Base-by-base conservation (phyloP, 495 filamentous ascomycete genomes). In the Talaromyces nanjingensis region DNA sequence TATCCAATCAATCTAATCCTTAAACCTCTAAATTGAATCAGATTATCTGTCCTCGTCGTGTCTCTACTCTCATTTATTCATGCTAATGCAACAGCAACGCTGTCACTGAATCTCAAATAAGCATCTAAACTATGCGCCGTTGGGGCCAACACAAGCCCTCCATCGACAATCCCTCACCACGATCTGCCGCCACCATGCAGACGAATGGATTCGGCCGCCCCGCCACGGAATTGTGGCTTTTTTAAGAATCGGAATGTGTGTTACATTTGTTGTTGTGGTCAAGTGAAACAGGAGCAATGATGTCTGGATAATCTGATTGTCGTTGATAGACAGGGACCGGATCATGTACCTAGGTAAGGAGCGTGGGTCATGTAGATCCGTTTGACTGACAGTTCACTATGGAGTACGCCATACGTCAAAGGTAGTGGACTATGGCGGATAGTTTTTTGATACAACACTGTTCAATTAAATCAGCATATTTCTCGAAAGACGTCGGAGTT, bases 101-200 rank as follows among this genome's bases (percentile, higher is more conserved):
- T 7, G 29, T 45, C 42, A 7, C 27, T 27, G 27, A 27, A 27
- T 27, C n/a, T 20, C n/a, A 49, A 20, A 22, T 49, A 49, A 49
- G 45, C 42, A 49, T 49, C 45, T 49, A 20, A 49, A 49, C 52
- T 55, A 55, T 55, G 25, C 52, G 52, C 52, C 52, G 52, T 55
- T 29, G 52, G 52, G 52, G 52, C 52, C 52, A 55, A 24, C 29
- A 12, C 52, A 55, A 29, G 52, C 20, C 14, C 29, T 39, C 29
- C 33, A 59, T 33, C 25, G n/a, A 59, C n/a, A 20, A 39, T 33
- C 25, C 55, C 55, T 29, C 31, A 29, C 39, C 59, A 45, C 33
- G 59, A 60, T 60, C 59, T 60, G 37, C 59, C 59, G 59, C 59
- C 59, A 60, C 59, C 59, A 60, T 60, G 59, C 59, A 60, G 8